These are phyloP conservation scores for Ceratocystis smalleyi DNA, from an alignment of 2,329 filamentous ascomycete species.

Conservation along the genomic window DNA sequence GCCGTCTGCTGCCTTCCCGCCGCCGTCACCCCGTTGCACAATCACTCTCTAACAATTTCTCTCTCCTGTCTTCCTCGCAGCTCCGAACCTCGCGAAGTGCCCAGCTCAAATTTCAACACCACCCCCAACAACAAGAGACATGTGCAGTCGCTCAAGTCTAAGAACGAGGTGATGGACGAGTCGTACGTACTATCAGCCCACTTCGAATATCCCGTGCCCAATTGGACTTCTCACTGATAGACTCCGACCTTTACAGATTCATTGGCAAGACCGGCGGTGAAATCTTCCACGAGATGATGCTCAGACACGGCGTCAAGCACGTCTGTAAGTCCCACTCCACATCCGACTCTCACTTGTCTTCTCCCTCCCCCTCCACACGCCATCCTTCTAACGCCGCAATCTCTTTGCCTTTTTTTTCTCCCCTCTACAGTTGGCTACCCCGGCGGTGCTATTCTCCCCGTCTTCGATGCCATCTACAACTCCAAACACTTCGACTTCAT, in stretches of 20 bases:
- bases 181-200: slow-evolving; percentile 41
- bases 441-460: slow-evolving; percentile 88
- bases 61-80: slow-evolving; percentile 25
- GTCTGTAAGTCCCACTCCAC: slow-evolving; percentile 53
- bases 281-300: slow-evolving; percentile 99
- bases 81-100: slow-evolving; percentile 36
- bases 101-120: slow-evolving; percentile 47
- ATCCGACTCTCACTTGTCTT: neutral
- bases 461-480: slow-evolving; percentile 98
- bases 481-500: slow-evolving; percentile 94
- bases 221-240: neutral
- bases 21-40: neutral
- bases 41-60: slow-evolving; percentile 16
- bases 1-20: neutral
- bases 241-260: slow-evolving; percentile 39
- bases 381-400: slow-evolving; percentile 1
- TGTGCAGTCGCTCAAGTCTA: slow-evolving; percentile 52
- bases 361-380: neutral
- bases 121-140: slow-evolving; percentile 36
- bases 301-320: slow-evolving; percentile 79
- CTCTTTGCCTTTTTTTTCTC: neutral
- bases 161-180: slow-evolving; percentile 55
- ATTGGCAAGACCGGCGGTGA: slow-evolving; percentile 90
- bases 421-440: slow-evolving; percentile 60
- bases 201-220: neutral